phyloP scores from a whole-genome alignment of 257 asterid species.

The Solanum megistacrolobum region DNA sequence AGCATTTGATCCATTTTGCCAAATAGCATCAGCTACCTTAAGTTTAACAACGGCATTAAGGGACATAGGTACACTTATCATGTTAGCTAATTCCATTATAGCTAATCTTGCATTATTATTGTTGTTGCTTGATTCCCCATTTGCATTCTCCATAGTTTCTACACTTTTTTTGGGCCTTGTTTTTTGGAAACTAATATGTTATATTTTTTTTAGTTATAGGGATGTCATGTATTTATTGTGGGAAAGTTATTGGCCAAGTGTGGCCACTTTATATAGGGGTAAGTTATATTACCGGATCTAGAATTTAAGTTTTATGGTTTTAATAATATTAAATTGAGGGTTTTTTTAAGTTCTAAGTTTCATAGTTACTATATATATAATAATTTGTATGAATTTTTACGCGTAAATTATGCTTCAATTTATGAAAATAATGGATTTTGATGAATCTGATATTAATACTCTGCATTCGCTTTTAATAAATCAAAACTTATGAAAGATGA shows the following conservation, averaged over 20 bases:
- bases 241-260: not conserved
- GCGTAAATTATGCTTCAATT: not conserved
- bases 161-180: not conserved
- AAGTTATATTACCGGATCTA: not conserved
- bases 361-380: not conserved
- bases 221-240: not conserved
- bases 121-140: not conserved
- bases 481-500: not conserved
- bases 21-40: slow-evolving; percentile 17
- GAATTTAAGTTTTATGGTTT: not conserved
- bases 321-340: not conserved
- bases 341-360: not conserved
- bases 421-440: not conserved
- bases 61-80: slow-evolving; percentile 23
- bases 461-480: too few relatives aligned
- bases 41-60: slow-evolving; percentile 17
- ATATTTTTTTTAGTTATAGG: not conserved
- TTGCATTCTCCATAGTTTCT: not conserved
- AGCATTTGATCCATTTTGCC: slow-evolving; percentile 14
- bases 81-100: slow-evolving; percentile 22
- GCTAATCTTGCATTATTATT: not conserved
- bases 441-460: not conserved
- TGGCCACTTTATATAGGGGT: not conserved
- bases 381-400: not conserved
- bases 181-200: not conserved